These are phyloP conservation scores for Acanthamoeba culbertsoni DNA, from an alignment of 208 protist species.

Conservation along the genomic window DNA sequence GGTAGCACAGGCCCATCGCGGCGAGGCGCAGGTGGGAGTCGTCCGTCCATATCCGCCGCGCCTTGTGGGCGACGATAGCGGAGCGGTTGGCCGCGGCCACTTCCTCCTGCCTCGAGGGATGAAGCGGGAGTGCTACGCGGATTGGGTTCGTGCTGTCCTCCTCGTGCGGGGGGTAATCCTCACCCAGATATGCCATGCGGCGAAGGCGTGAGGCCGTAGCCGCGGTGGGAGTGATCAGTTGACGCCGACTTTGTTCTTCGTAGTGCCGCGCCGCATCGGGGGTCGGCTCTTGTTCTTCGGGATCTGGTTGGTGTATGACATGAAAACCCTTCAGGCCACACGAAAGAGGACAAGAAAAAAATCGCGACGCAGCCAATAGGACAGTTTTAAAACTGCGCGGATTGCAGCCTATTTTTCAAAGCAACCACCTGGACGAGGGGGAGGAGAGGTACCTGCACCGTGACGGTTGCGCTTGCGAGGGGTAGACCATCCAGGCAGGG, in stretches of 20 bases:
- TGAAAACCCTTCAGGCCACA: no score
- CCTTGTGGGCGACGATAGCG: neutral
- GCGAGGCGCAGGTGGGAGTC: neutral
- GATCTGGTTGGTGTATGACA: no score
- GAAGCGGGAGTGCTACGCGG: neutral
- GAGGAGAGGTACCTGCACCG: no score
- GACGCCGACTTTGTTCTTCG: neutral
- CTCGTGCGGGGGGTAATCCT: neutral
- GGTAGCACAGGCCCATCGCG: neutral
- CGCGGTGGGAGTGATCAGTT: constrained; percentile 19
- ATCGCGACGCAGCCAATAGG: no score
- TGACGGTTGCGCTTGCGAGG: no score
- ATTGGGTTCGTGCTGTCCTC: neutral
- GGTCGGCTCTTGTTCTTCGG: neutral
- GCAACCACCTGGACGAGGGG: no score
- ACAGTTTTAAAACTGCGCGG: no score
- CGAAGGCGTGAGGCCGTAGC: neutral
- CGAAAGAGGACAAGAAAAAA: no score
- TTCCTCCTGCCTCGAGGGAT: neutral
- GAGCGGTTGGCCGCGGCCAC: no score
- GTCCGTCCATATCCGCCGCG: neutral
- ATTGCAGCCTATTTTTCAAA: no score
- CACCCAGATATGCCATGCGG: neutral
- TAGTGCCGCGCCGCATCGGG: neutral
- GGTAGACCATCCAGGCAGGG: no score